These are phyloP conservation scores for Lavandula angustifolia DNA, from an alignment of 257 asterid genomes.

Conservation along the genomic window DNA sequence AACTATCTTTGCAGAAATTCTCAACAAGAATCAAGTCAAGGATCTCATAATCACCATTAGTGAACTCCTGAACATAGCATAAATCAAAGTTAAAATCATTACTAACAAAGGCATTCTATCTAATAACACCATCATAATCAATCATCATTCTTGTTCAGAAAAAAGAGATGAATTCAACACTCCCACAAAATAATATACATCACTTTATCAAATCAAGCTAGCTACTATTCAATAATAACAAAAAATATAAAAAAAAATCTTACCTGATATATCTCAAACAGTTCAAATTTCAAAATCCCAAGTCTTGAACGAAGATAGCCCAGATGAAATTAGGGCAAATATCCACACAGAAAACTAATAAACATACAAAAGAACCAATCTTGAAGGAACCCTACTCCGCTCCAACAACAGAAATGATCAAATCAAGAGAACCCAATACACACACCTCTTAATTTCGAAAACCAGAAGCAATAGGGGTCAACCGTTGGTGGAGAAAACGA, in stretches of 20 bases:
- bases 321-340: constrained; percentile 9
- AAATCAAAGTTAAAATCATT: constrained; percentile 7
- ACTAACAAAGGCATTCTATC: background rate
- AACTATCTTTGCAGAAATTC: constrained; percentile 3
- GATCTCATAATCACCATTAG: constrained; percentile 11
- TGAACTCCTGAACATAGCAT: constrained; percentile 22
- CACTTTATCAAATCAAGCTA: background rate
- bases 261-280: constrained; percentile 22
- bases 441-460: background rate
- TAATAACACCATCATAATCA: constrained; percentile 6
- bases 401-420: constrained; percentile 18
- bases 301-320: constrained; percentile 23
- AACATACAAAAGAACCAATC: constrained; percentile 24
- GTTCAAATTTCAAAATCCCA: constrained; percentile 2
- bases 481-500: constrained; percentile 32
- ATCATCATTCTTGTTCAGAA: background rate
- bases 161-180: background rate
- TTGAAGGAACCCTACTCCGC: constrained; percentile 31
- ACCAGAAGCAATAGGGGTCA: constrained; percentile 21
- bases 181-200: background rate
- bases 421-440: background rate
- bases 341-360: constrained; percentile 3
- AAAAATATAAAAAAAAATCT: too few relatives aligned
- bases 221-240: background rate
- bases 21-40: constrained; percentile 6